A percentile compares a stretch with the other conserved stretches of the same genome.
Conservation (phyloP, 371 early-diverging fungal genomes). For the Syncephalis plumigaleata region DNA sequence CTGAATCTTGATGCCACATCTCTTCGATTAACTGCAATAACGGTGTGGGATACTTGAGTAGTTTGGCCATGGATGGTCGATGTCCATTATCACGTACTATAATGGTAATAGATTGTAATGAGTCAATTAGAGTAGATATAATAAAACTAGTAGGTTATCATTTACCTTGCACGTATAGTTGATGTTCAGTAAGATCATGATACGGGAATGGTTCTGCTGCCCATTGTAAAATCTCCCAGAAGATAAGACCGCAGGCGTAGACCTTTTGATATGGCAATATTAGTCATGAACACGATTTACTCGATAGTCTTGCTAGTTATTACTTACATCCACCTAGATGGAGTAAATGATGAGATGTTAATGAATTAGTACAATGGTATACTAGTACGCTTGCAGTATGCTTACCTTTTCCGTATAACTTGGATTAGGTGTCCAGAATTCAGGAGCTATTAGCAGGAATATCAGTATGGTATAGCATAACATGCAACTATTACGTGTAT, state of each 20-base stretch:
- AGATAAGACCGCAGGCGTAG: conserved; percentile 61
- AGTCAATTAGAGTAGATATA: conserved; percentile 8
- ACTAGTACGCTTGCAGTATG: neutral
- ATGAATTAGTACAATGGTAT: neutral
- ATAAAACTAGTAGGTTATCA: neutral
- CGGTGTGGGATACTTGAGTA: conserved; percentile 32
- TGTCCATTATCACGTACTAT: conserved; percentile 35
- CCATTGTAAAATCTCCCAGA: conserved; percentile 70
- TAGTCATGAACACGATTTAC: neutral
- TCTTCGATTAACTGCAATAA: conserved; percentile 40
- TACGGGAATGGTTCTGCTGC: conserved; percentile 51
- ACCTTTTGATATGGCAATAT: no score
- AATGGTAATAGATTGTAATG: neutral
- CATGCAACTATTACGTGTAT: neutral
- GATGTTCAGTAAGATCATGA: conserved; percentile 40
- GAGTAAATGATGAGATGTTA: neutral
- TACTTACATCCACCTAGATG: conserved; percentile 16
- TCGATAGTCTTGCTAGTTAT: neutral
- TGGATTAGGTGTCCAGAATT: conserved; percentile 51
- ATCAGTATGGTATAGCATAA: conserved; percentile 4
- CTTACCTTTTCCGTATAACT: conserved; percentile 63
- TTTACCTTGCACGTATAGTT: conserved; percentile 25
- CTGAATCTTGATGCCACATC: conserved; percentile 53
- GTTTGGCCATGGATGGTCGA: conserved; percentile 36
- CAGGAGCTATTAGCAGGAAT: no score